Evolutionary conservation across 805 yeast genomes (phyloP).

Genomic region (Phaffomyces antillensis): DNA sequence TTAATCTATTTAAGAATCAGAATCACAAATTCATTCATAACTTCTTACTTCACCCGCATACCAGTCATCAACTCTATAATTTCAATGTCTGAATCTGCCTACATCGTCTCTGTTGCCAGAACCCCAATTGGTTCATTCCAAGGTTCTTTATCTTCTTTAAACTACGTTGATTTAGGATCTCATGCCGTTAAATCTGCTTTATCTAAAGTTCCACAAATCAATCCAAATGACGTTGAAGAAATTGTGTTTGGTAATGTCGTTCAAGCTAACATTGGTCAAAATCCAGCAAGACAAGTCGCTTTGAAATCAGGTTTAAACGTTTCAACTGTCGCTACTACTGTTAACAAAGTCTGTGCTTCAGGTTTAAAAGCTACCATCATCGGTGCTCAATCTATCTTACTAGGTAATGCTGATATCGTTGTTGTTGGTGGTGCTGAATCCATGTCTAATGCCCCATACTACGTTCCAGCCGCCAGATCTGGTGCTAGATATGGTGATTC

Average conservation of each 20-base stretch:
- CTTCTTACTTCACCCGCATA: too few species aligned
- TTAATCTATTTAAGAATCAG: too few species aligned
- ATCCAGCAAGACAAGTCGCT: slow-evolving; percentile 98
- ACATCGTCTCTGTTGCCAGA: slow-evolving; percentile 86
- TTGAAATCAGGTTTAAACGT: slow-evolving; percentile 80
- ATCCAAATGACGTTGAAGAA: slow-evolving; percentile 77
- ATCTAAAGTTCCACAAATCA: slow-evolving; percentile 72
- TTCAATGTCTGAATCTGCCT: slow-evolving; percentile 44
- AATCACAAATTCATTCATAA: too few species aligned
- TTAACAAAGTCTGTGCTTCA: slow-evolving; percentile 96
- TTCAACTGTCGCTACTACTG: slow-evolving; percentile 76
- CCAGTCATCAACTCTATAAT: too few species aligned
- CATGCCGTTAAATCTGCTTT: slow-evolving; percentile 88
- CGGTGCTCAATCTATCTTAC: slow-evolving; percentile 83
- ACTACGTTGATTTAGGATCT: slow-evolving; percentile 83
- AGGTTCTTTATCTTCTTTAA: slow-evolving; percentile 69
- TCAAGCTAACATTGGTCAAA: slow-evolving; percentile 92
- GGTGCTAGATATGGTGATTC: slow-evolving; percentile 91
- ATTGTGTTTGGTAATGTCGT: slow-evolving; percentile 88
- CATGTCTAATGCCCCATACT: slow-evolving; percentile 94
- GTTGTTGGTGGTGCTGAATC: slow-evolving; percentile 98
- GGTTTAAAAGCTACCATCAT: slow-evolving; percentile 88
- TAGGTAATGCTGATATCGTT: slow-evolving; percentile 88
- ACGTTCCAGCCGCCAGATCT: slow-evolving; percentile 73
- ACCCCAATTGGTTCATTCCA: slow-evolving; percentile 96